Base-by-base conservation (phyloP, 768 basidiomycete species). In the Serendipita sp. region DNA sequence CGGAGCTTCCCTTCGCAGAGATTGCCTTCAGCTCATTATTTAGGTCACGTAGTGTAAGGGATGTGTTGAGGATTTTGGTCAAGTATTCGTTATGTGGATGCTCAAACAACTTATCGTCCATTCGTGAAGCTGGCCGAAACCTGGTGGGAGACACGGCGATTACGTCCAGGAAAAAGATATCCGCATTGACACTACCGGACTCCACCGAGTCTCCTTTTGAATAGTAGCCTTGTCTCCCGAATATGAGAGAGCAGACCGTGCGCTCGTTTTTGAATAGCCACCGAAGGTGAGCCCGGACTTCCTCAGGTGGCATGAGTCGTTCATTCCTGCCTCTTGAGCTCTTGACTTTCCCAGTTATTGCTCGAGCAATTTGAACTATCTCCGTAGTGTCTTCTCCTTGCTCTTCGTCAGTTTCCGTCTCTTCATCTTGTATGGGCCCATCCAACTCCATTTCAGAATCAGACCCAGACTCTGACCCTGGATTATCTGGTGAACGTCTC, bases 161-260 rank as follows among this genome's bases (percentile, higher is more conserved):
- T 61, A 89, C 91, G 34, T 94, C 89, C 76, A 97, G 77, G 78
- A 99, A 99, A 74, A 98, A 98, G 82, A 98, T 92, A 71, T 98
- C 96, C 45, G 93, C 87, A 31, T 83, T 85, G 7, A 86, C 86
- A 2, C 26, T 53, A 4, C 83, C 82, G 7, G 90, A 77, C 58
- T 80, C 82, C 24, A 80, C 78, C n/a, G 71, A 70, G 20, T 79
- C 78, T 48, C 87, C 71, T 33, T 78, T 77, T 2, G 89, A 80
- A 67, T 88, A 86, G 3, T 87, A 84, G 4, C 96, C 94, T 71
- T 98, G 95, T 38, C 91, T 84, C 34, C 94, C 93, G 71, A 90
- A 99, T 34, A 99, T 77, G 60, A 98, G 77, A 0, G 86, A 82
- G 70, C 90, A 92, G 67, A 94, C 82, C n/a, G 81, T 76, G 0